A percentile compares a stretch with the other conserved stretches of the same genome.
Evolutionary conservation across 345 rosid genomes (phyloP).

Genomic region (Trapa incisa): DNA sequence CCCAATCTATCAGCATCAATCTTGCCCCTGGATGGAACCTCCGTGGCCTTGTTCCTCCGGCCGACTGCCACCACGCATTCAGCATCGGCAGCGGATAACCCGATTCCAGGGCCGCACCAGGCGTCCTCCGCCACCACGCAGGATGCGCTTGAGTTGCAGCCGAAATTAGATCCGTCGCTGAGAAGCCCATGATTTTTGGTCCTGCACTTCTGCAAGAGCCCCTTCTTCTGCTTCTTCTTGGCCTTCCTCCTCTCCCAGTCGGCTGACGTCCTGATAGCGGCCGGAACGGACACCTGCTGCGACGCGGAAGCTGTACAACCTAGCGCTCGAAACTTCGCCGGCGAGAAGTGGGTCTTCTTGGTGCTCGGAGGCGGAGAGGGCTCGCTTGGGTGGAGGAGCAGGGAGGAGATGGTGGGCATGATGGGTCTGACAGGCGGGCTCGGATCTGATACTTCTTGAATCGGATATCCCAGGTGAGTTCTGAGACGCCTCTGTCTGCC

Average conservation of each 20-base stretch:
- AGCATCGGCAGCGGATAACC: constrained; percentile 57
- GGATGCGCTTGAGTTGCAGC: constrained; percentile 14
- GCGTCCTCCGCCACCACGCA: constrained; percentile 61
- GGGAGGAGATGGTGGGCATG: constrained; percentile 41
- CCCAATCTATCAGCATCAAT: constrained; percentile 19
- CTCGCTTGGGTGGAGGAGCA: constrained; percentile 13
- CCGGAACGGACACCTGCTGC: constrained; percentile 74
- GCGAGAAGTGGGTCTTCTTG: constrained; percentile 23
- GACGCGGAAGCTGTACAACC: constrained; percentile 74
- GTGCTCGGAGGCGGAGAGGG: not conserved
- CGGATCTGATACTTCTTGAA: constrained; percentile 25
- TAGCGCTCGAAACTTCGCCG: constrained; percentile 41
- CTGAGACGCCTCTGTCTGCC: constrained; percentile 40
- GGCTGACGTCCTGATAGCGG: constrained; percentile 67
- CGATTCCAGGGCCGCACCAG: constrained; percentile 93
- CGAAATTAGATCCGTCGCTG: constrained; percentile 9
- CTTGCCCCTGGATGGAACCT: constrained; percentile 26
- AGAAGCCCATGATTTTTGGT: constrained; percentile 3
- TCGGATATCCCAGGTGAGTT: constrained; percentile 4
- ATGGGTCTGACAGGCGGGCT: constrained; percentile 22
- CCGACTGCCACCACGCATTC: constrained; percentile 48
- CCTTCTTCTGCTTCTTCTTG: constrained; percentile 30
- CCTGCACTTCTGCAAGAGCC: constrained; percentile 7
- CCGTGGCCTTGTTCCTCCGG: constrained; percentile 31
- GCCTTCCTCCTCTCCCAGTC: constrained; percentile 58